phyloP scores from a whole-genome alignment of 2,329 filamentous ascomycete genomes.

The Penicillium aurantiogriseum region DNA sequence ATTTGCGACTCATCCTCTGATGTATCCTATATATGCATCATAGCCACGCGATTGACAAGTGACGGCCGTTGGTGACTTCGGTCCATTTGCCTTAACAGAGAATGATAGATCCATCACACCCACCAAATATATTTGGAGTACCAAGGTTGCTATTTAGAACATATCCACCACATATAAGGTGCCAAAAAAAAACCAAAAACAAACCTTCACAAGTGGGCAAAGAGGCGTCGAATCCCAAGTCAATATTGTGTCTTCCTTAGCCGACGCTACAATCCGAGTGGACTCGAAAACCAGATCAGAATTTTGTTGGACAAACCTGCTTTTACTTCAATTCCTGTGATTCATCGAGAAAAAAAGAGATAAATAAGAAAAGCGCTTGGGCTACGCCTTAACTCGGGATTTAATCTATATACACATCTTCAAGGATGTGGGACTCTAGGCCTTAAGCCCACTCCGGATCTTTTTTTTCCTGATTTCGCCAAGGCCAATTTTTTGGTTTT shows the following conservation, averaged over 20 bases:
- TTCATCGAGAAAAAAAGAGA: background rate
- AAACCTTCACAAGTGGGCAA: background rate
- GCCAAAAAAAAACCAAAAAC: background rate
- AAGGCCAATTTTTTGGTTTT: background rate
- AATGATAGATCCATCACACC: background rate
- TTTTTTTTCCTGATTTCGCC: background rate
- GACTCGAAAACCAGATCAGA: background rate
- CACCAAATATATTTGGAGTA: background rate
- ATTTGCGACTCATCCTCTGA: background rate
- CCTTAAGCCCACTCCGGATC: background rate
- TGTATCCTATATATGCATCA: background rate
- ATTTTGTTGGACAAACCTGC: background rate
- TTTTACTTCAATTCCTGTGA: background rate
- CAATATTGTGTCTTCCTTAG: background rate
- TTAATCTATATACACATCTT: background rate
- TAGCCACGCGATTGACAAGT: constrained; percentile 15
- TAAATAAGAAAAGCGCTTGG: background rate
- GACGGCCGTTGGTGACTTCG: background rate
- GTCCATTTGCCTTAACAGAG: background rate
- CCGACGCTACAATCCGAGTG: constrained; percentile 3
- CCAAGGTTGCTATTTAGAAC: background rate
- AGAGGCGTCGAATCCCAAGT: background rate
- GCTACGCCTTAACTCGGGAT: background rate
- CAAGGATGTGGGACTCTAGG: background rate
- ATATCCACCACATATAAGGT: background rate